phyloP scores from a whole-genome alignment of 2,329 filamentous ascomycete species.

The Pseudopithomyces maydicus region DNA sequence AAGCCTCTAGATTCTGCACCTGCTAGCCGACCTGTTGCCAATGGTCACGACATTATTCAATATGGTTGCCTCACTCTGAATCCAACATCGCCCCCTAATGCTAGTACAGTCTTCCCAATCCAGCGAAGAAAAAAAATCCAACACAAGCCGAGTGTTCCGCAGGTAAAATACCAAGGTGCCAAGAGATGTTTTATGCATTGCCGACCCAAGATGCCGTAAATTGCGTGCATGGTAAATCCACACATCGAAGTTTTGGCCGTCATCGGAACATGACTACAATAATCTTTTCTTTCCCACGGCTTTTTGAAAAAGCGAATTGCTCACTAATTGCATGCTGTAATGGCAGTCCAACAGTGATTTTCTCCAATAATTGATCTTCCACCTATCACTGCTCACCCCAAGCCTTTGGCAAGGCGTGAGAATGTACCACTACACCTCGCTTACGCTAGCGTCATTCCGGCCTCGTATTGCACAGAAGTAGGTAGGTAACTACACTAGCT shows the following conservation, averaged over 20 bases:
- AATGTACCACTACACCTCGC: too few relatives aligned
- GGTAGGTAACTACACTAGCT: neutral
- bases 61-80: neutral
- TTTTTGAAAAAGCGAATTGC: too few relatives aligned
- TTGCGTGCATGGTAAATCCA: neutral
- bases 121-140: neutral
- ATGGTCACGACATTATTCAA: neutral
- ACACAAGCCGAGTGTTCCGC: neutral
- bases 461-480: constrained; percentile 8
- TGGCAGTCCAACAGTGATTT: too few relatives aligned
- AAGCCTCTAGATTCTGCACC: too few relatives aligned
- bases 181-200: neutral
- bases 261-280: neutral
- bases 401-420: too few relatives aligned
- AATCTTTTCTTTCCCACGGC: neutral
- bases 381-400: too few relatives aligned
- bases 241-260: neutral
- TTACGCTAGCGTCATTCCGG: too few relatives aligned
- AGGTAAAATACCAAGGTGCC: neutral
- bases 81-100: too few relatives aligned
- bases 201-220: constrained; percentile 4
- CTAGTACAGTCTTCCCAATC: neutral
- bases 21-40: neutral
- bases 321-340: too few relatives aligned
- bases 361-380: too few relatives aligned